phyloP scores from a whole-genome alignment of 164 flowering plant species.

The Magnolia officinalis region DNA sequence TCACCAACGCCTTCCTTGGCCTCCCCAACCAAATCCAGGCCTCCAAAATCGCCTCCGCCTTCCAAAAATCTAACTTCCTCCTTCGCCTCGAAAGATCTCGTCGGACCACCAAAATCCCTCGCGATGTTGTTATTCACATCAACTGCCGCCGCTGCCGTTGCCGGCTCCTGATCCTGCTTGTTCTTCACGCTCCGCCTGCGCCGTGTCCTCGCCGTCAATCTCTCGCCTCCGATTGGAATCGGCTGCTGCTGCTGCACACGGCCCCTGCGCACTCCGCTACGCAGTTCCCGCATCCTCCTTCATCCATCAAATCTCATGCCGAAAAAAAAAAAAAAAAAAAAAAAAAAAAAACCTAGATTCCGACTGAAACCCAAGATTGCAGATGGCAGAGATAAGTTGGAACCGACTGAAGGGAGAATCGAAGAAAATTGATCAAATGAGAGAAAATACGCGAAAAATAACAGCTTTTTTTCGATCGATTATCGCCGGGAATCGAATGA shows the following conservation, averaged over 20 bases:
- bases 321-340: background rate
- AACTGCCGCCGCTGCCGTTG: constrained; percentile 9
- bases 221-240: constrained; percentile 10
- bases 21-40: constrained; percentile 10
- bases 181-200: constrained; percentile 23
- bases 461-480: background rate
- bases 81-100: constrained; percentile 13
- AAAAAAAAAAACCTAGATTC: background rate
- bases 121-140: constrained; percentile 19
- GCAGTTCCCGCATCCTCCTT: constrained; percentile 66
- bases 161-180: constrained; percentile 7
- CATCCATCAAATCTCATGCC: constrained; percentile 41
- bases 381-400: background rate
- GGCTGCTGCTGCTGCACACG: constrained; percentile 27
- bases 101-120: constrained; percentile 7
- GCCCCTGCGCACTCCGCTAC: constrained; percentile 52
- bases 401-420: background rate
- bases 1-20: constrained; percentile 30
- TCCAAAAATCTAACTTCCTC: constrained; percentile 20
- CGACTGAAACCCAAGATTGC: background rate
- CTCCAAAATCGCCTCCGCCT: constrained; percentile 16
- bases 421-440: background rate
- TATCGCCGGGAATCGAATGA: background rate
- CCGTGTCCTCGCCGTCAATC: constrained; percentile 10
- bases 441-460: background rate